Percentiles rank a stretch among this genome's conserved stretches.
Evolutionary conservation across 1,284 basidiomycete genomes (phyloP).

Genomic region (Tilletia indica): DNA sequence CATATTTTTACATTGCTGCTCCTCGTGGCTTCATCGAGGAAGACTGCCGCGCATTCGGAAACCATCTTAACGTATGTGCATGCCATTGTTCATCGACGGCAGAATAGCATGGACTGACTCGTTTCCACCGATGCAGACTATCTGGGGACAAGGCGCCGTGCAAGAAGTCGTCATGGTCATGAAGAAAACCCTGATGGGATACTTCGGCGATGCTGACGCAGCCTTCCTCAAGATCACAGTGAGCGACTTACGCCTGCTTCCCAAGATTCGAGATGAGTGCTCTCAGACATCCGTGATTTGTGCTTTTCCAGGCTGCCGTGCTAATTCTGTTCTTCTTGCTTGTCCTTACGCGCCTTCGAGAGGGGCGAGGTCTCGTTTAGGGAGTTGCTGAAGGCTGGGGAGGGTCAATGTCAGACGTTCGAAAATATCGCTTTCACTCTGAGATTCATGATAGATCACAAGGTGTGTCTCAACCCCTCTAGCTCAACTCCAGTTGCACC

Average conservation of each 20-base stretch:
- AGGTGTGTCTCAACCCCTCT: slow-evolving; percentile 21
- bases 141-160: slow-evolving; percentile 40
- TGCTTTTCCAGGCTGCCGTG: background rate
- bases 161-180: slow-evolving; percentile 37
- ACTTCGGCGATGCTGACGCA: slow-evolving; percentile 46
- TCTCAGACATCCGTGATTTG: background rate
- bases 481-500: background rate
- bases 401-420: slow-evolving; percentile 41
- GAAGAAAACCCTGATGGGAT: slow-evolving; percentile 53
- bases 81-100: too few relatives aligned
- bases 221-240: slow-evolving; percentile 52
- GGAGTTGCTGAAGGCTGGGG: slow-evolving; percentile 48
- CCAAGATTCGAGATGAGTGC: slow-evolving; percentile 42
- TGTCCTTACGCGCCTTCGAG: slow-evolving; percentile 39
- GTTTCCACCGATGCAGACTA: slow-evolving; percentile 16
- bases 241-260: slow-evolving; percentile 43
- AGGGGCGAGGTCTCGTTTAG: slow-evolving; percentile 52
- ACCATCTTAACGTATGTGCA: slow-evolving; percentile 45
- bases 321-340: background rate
- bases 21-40: slow-evolving; percentile 46
- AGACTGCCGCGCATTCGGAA: slow-evolving; percentile 49
- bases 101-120: background rate
- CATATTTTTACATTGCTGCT: slow-evolving; percentile 54
- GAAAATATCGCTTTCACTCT: slow-evolving; percentile 54
- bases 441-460: slow-evolving; percentile 54